Conservation (phyloP, 345 rosid species). For the Arabis hirsuta region DNA sequence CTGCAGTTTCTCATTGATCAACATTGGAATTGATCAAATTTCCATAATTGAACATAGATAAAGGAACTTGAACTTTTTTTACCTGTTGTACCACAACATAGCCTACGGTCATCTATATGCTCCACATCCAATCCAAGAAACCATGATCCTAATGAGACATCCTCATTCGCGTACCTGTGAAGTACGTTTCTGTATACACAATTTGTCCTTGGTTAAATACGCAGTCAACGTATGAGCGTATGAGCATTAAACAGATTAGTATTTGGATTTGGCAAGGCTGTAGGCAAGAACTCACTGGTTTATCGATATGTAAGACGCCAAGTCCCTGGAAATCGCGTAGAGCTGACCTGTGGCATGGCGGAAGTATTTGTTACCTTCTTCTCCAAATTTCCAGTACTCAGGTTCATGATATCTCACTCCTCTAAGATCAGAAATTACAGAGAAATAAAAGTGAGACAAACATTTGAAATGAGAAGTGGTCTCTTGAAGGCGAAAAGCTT, state of each 20-base stretch:
- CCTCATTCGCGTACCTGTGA: slow-evolving; percentile 89
- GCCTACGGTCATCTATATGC: slow-evolving; percentile 94
- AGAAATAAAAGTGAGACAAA: slow-evolving; percentile 25
- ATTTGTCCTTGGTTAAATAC: slow-evolving; percentile 33
- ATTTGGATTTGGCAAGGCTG: slow-evolving; percentile 12
- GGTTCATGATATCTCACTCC: slow-evolving; percentile 98
- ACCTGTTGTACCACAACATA: slow-evolving; percentile 98
- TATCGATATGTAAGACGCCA: slow-evolving; percentile 84
- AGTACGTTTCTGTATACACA: slow-evolving; percentile 67
- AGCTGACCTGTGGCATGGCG: slow-evolving; percentile 99
- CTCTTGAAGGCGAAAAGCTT: slow-evolving; percentile 45
- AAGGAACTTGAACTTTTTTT: slow-evolving; percentile 29
- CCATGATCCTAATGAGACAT: slow-evolving; percentile 97
- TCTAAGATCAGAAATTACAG: slow-evolving; percentile 44
- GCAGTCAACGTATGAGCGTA: not conserved
- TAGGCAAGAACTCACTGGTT: slow-evolving; percentile 67
- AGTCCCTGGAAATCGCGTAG: slow-evolving; percentile 82
- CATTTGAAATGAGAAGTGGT: not conserved
- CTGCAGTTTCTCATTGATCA: slow-evolving; percentile 46
- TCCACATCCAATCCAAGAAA: slow-evolving; percentile 94
- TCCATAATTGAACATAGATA: not conserved
- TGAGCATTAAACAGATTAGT: not conserved
- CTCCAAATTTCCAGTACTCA: slow-evolving; percentile 97
- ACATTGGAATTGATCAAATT: not conserved
- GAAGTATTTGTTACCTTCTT: slow-evolving; percentile 92